These are phyloP conservation scores for Fistulifera solaris DNA, from an alignment of 108 stramenopile genomes.

Conservation along the genomic window DNA sequence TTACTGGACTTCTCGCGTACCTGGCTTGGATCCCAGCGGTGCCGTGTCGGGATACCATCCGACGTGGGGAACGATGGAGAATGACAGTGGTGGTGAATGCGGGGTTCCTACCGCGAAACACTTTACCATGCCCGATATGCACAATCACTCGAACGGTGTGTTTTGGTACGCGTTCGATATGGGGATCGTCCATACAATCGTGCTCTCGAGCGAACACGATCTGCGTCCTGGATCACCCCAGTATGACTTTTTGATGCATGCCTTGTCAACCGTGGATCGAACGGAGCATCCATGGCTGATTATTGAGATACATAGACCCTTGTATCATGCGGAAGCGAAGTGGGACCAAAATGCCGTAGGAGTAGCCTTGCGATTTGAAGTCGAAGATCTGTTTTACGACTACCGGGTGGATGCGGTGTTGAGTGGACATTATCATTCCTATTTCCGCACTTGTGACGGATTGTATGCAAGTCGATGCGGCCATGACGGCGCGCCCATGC, in stretches of 20 bases:
- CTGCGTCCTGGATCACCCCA: constrained; percentile 52
- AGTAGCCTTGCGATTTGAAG: constrained; percentile 38
- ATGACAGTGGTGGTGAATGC: constrained; percentile 69
- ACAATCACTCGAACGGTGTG: constrained; percentile 48
- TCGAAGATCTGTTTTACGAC: constrained; percentile 58
- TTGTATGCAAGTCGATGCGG: constrained; percentile 36
- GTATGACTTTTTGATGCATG: constrained; percentile 45
- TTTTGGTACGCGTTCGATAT: constrained; percentile 71
- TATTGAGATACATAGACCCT: constrained; percentile 67
- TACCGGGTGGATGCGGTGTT: constrained; percentile 65
- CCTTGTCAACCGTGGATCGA: constrained; percentile 48
- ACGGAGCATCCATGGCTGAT: constrained; percentile 72
- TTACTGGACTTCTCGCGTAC: constrained; percentile 34
- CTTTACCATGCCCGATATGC: constrained; percentile 53
- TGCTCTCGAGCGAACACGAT: constrained; percentile 65
- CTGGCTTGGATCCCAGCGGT: constrained; percentile 55
- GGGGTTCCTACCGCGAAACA: constrained; percentile 57
- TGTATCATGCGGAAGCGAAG: constrained; percentile 44
- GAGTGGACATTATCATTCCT: constrained; percentile 71
- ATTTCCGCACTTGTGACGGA: constrained; percentile 59
- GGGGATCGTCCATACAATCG: constrained; percentile 49
- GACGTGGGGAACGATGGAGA: constrained; percentile 46
- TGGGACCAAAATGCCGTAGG: constrained; percentile 35
- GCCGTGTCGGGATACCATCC: constrained; percentile 40
- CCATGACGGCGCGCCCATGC: constrained; percentile 38